Evolutionary conservation across 2,329 filamentous ascomycete species (phyloP), one percentile per base, ranked within the genome.

Genomic region (Colletotrichum eremochloae): DNA sequence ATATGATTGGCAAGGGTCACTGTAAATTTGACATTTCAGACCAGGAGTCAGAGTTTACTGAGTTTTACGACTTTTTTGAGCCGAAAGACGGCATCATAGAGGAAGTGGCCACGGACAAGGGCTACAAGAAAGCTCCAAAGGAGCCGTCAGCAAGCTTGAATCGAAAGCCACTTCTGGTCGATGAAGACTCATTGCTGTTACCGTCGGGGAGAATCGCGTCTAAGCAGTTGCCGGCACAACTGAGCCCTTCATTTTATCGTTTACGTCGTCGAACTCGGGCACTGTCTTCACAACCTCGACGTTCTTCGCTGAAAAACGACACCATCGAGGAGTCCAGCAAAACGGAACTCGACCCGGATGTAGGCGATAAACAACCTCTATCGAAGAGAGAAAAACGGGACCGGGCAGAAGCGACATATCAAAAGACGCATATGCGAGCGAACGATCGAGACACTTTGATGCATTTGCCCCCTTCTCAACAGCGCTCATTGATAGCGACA

Each of bases 1-100:
- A 88, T 61, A 88, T 88, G 86, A 76, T 78, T 0, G 81, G 78
- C 18, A 87, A 85, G 67, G 83, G 85, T 0, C 85, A 88, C 70
- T 88, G 86, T 74, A 81, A 77, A 38, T 78, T 87, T 55, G 80
- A 86, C 53, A 72, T 84, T 0, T 68, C 76, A 0, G 75, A 78
- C 3, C 72, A 78, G 5, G 80, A 78, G 29, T 78, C 80, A 1
- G 83, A 85, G 52, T 81, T 81, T 24, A 75, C 78, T 42, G 82
- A 85, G 1, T 85, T 85, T 58, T 86, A 83, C 65, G 79, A 63
- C 31, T 68, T 68, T 38, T 36, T 24, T n/a, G 33, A 52, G 1
- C 31, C 42, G 1, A 42, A 52, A 36, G 15, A 63, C 15, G 58
- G 57, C 15, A 24, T 18, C 15, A 24, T 18, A 15, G 24, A 84